Conservation (phyloP, 2,329 filamentous ascomycete genomes). For the Emericellopsis cladophorae region DNA sequence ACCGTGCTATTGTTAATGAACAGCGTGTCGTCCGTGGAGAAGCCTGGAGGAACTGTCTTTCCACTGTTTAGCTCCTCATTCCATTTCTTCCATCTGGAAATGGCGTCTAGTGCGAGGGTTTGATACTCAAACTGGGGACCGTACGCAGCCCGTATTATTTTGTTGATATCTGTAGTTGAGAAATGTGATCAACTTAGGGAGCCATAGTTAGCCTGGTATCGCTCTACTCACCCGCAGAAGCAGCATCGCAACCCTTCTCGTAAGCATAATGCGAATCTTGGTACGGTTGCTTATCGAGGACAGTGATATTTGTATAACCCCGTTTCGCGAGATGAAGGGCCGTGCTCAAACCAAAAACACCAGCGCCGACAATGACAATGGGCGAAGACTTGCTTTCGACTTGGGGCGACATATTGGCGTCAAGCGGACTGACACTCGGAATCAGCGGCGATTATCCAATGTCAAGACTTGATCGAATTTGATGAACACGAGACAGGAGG, state of each 20-base stretch:
- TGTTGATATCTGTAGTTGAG: slow-evolving; percentile 17
- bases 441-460: background rate
- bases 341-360: slow-evolving; percentile 22
- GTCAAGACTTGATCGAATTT: background rate
- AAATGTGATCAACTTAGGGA: background rate
- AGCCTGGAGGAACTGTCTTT: slow-evolving; percentile 18
- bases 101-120: slow-evolving; percentile 26
- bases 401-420: background rate
- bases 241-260: slow-evolving; percentile 24
- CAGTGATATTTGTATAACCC: slow-evolving; percentile 31
- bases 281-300: slow-evolving; percentile 33
- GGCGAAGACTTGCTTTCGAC: slow-evolving; percentile 1
- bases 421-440: background rate
- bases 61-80: slow-evolving; percentile 23
- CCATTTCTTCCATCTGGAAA: slow-evolving; percentile 28
- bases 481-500: too few species aligned
- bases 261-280: slow-evolving; percentile 26
- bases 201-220: background rate
- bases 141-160: slow-evolving; percentile 24
- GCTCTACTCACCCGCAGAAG: slow-evolving; percentile 21
- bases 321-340: slow-evolving; percentile 16
- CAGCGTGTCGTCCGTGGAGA: slow-evolving; percentile 20
- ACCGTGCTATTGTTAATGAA: slow-evolving; percentile 24
- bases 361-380: slow-evolving; percentile 10
- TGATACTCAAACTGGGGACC: slow-evolving; percentile 30